A percentile compares a stretch with the other conserved stretches of the same genome.
These are phyloP conservation scores for Alternaria angustiovoidea DNA, from an alignment of 2,329 filamentous ascomycete species.

Conservation along the genomic window DNA sequence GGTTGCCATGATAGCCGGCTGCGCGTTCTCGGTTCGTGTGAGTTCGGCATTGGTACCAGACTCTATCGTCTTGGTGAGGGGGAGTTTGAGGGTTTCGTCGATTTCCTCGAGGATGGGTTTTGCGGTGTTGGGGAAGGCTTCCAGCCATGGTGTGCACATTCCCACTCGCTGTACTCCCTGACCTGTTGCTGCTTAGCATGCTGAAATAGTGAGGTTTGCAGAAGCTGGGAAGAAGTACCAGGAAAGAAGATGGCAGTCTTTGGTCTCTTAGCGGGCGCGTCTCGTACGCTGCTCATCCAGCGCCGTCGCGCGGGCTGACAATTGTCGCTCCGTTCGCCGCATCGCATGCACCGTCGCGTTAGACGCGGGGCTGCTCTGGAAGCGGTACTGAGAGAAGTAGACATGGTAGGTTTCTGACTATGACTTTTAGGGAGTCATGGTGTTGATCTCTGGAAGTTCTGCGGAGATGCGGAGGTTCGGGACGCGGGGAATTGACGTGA, in stretches of 20 bases:
- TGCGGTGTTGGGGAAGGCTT: slow-evolving; percentile 82
- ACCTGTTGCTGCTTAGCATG: slow-evolving; percentile 59
- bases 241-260: slow-evolving; percentile 53
- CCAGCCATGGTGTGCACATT: slow-evolving; percentile 86
- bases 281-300: slow-evolving; percentile 43
- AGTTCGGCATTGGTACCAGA: slow-evolving; percentile 79
- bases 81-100: slow-evolving; percentile 76
- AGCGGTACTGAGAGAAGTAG: slow-evolving; percentile 17
- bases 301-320: slow-evolving; percentile 18
- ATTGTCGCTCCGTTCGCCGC: slow-evolving; percentile 22
- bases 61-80: slow-evolving; percentile 79
- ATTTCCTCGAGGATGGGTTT: slow-evolving; percentile 84
- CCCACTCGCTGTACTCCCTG: slow-evolving; percentile 90
- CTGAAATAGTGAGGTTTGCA: background rate
- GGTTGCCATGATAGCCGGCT: slow-evolving; percentile 95
- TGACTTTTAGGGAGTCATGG: slow-evolving; percentile 12
- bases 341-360: slow-evolving; percentile 28
- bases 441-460: slow-evolving; percentile 4
- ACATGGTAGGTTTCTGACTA: slow-evolving; percentile 27
- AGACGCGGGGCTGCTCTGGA: slow-evolving; percentile 22
- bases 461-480: slow-evolving; percentile 19
- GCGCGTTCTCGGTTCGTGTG: slow-evolving; percentile 84
- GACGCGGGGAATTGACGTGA: slow-evolving; percentile 12
- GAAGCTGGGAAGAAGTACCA: slow-evolving; percentile 29
- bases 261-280: slow-evolving; percentile 36